Base-by-base conservation (phyloP, 768 basidiomycete genomes). In the Termitomyces sp. region DNA sequence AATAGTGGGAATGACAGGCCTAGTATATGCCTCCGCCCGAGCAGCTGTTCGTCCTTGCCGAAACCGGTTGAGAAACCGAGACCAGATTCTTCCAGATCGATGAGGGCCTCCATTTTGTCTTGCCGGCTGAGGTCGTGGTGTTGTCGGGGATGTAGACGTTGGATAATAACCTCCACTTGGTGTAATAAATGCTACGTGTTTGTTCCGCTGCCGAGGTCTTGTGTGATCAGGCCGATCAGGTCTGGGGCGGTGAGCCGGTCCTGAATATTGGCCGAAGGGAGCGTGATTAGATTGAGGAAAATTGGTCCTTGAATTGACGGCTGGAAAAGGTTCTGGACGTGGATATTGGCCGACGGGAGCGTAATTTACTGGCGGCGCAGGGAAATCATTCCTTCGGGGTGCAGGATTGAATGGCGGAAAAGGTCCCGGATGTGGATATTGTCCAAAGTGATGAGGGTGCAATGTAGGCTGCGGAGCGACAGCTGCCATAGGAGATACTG, bases 91-190 rank as follows among this genome's bases (percentile, higher is more conserved):
- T 32, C 9, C 6, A 32, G 40, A 2, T 38, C 0, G 18, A 44
- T 7, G n/a, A 42, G 54, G n/a, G 3, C 7, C 7, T 28, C 2
- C 38, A 54, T 40, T 32, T 44, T 44, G 54, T 55, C 28, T 42
- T n/a, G 6, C 28, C 18, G 5, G 20, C 39, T 32, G 24, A 13
- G 54, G 24, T 18, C n/a, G 22, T 53, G 54, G 28, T 1, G 28
- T 32, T 8, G 28, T 13, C 18, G 54, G 38, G 20, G 22, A 11
- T 8, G 20, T 8, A 16, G 22, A 38, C 3, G 35, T 9, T 18
- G 53, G 8, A 9, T 55, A n/a, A 40, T n/a, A 55, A n/a, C 54
- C 54, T n/a, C 54, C 54, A 42, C 18, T 55, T 55, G 54, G 54
- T n/a, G 54, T 55, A 2, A 2, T 12, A 9, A 42, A 55, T 42